Base-by-base conservation (phyloP, 129 eudicot species). In the Flaveria bidentis region DNA sequence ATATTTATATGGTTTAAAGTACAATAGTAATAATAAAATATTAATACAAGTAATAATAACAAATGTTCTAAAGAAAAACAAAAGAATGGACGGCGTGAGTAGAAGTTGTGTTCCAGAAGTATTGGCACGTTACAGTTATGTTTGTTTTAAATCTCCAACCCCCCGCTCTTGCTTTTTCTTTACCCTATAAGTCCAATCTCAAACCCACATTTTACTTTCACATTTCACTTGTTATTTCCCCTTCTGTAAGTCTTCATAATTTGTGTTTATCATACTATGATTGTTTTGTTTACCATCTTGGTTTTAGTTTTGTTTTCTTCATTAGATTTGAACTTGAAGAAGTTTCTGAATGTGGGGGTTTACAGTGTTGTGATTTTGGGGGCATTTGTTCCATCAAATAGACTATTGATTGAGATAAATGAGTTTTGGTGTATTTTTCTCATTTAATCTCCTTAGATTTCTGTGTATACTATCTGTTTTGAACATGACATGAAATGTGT, bases 91-190 rank as follows among this genome's bases (percentile, higher is more conserved):
- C 42, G 67, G 67, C 67, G 67, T 62, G 41, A 28, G 26, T 3
- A 55, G 22, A 9, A 52, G 15, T 45, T 2, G 49, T 0, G 56
- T 60, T 61, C 78, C 70, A 74, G 62, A 63, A 17, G 11, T n/a
- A 12, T 62, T 11, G 72, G 61, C 51, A 47, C 80, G 67, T 77
- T 22, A 53, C 67, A 52, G 74, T 55, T 67, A 12, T 36, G 20
- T 76, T 36, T 36, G 25, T 76, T 39, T 76, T 47, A 50, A 23
- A 65, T 14, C 28, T 22, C 39, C 80, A 76, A 76, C 81, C 41
- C 56, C 67, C 67, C 67, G 23, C 66, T 15, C 53, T 18, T 67
- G 49, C 80, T 51, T 51, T 49, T 51, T 33, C 50, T 67, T 7
- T 52, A 5, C 57, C 68, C 15, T 76, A 76, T 76, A 76, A 53